Conservation (phyloP, 2,329 filamentous ascomycete species). For the Bimuria novae-zelandiae region DNA sequence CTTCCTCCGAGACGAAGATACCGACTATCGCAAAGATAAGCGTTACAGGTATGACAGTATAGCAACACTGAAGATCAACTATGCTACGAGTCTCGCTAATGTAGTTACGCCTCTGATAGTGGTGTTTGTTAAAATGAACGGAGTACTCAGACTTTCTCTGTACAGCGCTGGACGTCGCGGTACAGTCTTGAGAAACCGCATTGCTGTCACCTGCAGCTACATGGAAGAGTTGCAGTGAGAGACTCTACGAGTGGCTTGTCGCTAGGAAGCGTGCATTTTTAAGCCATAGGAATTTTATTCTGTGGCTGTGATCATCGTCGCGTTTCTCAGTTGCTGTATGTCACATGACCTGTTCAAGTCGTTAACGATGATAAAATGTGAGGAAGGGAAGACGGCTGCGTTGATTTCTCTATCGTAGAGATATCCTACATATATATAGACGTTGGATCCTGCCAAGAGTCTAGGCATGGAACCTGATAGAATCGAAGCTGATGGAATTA, state of each 20-base stretch:
- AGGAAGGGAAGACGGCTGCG: too few species aligned
- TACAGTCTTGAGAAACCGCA: background rate
- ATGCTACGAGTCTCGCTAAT: background rate
- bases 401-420: too few species aligned
- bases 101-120: background rate
- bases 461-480: too few species aligned
- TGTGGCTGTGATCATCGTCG: too few species aligned
- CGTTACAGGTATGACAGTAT: slow-evolving; percentile 1
- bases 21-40: background rate
- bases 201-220: background rate
- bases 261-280: slow-evolving; percentile 8
- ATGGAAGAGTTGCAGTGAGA: background rate
- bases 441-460: too few species aligned
- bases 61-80: background rate
- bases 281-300: slow-evolving; percentile 10
- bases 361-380: too few species aligned
- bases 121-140: background rate
- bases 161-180: background rate
- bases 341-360: too few species aligned
- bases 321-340: too few species aligned
- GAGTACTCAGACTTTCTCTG: background rate
- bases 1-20: slow-evolving; percentile 6
- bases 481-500: too few species aligned
- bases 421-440: too few species aligned
- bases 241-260: slow-evolving; percentile 1